Evolutionary conservation across 257 asterid species (phyloP), one percentile per base, ranked within the genome.

Genomic region (Salvia splendens): DNA sequence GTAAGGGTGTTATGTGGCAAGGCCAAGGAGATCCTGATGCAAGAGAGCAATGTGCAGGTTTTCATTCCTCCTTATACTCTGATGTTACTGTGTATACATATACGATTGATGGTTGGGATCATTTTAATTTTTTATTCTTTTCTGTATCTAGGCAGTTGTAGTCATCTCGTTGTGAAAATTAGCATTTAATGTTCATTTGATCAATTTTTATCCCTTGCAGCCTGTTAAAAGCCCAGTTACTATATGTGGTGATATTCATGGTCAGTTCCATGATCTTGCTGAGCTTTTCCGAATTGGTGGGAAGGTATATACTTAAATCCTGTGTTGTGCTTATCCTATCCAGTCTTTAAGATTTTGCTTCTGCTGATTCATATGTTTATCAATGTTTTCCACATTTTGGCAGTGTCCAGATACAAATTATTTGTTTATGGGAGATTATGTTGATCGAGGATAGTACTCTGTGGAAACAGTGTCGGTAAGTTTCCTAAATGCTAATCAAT

Each of bases 371-470:
- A 33, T 67, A 66, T 40, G 16, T 24, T 24, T 24, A 24, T 24
- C 30, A 24, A 24, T 24, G 30, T 24, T 76, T 72, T 76, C 58
- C 61, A 52, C 75, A 65, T 20, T 10, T 68, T 77, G 68, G 69
- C 90, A 87, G 93, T 87, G 95, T 73, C 95, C 96, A 6, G 94
- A 87, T 68, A 85, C 96, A 51, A 89, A 89, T 73, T 89, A 89
- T 80, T 73, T 89, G 83, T 89, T 89, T 66, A 87, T 89, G 97
- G 97, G 97, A 72, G 95, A 89, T 80, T 89, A 89, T 75, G 93
- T 89, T 52, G 96, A 87, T 69, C 85, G 94, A 45, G 96, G 95
- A 67, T 89, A 87, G 81, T 89, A 89, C 78, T 89, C 96, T 46
- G 89, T 89, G 57, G 96, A 89, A 80, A 89, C 92, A 12, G 95